Conservation (phyloP, 2,329 filamentous ascomycete species). For the Plectosphaerella cucumerina region DNA sequence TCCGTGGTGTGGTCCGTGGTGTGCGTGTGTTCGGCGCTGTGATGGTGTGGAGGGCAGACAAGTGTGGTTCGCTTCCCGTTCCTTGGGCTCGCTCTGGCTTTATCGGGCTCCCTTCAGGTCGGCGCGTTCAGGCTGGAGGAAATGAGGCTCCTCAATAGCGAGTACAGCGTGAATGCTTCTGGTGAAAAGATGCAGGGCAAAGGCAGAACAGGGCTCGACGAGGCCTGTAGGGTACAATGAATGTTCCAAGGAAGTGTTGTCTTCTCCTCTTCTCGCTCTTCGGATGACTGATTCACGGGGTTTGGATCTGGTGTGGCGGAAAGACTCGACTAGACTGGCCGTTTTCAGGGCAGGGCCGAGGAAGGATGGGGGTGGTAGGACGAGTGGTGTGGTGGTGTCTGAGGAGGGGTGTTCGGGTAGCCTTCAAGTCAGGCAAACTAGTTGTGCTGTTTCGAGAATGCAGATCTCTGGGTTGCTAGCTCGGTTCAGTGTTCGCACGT, state of each 20-base stretch:
- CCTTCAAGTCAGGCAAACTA: background rate
- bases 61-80: too few relatives aligned
- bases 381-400: background rate
- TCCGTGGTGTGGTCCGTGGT: too few relatives aligned
- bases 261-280: background rate
- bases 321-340: background rate
- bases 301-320: background rate
- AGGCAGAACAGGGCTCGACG: background rate
- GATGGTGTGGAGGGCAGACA: too few relatives aligned
- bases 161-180: background rate
- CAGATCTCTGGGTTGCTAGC: background rate
- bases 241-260: too few relatives aligned
- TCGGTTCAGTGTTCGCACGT: too few relatives aligned
- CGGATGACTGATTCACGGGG: background rate
- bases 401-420: background rate
- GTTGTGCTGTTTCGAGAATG: background rate
- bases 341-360: background rate
- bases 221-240: background rate
- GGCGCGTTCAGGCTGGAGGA: background rate
- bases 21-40: too few relatives aligned
- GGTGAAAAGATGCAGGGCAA: too few relatives aligned
- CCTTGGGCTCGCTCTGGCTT: too few relatives aligned
- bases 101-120: background rate
- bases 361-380: background rate
- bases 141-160: background rate